These are phyloP conservation scores for Cercospora sp. DNA, from an alignment of 2,329 filamentous ascomycete species.

Conservation along the genomic window DNA sequence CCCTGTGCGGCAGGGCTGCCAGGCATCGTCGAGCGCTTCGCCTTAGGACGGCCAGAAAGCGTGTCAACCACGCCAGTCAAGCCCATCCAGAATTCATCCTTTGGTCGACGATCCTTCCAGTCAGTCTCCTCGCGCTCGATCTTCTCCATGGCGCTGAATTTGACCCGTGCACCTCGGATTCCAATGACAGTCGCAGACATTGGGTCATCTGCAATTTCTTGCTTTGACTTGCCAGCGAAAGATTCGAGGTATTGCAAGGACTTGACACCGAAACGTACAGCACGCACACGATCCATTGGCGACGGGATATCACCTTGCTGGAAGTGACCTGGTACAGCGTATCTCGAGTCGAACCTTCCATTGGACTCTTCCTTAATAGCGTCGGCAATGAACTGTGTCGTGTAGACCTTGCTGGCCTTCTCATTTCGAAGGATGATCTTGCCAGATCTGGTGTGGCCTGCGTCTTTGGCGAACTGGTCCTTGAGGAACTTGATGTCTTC, in stretches of 20 bases:
- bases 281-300: constrained; percentile 92
- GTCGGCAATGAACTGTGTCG: constrained; percentile 87
- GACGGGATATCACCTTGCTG: constrained; percentile 92
- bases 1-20: constrained; percentile 20
- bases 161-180: constrained; percentile 83
- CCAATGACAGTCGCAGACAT: constrained; percentile 81
- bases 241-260: constrained; percentile 88
- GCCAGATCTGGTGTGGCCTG: constrained; percentile 83
- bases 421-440: constrained; percentile 97
- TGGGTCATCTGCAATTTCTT: constrained; percentile 71
- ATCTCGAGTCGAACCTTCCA: constrained; percentile 87
- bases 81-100: constrained; percentile 79
- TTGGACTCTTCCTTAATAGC: constrained; percentile 94
- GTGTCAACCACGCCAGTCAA: constrained; percentile 82
- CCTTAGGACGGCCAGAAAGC: constrained; percentile 65
- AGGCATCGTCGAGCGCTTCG: constrained; percentile 22
- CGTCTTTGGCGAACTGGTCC: constrained; percentile 79
- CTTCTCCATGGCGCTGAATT: constrained; percentile 79
- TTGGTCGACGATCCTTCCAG: constrained; percentile 86
- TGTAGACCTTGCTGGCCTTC: constrained; percentile 86
- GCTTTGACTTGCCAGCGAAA: constrained; percentile 66
- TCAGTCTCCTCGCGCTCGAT: constrained; percentile 86
- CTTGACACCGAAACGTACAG: constrained; percentile 88
- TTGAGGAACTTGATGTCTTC: constrained; percentile 87
- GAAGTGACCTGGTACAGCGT: constrained; percentile 89